A percentile compares a stretch with the other conserved stretches of the same genome.
These are phyloP conservation scores for Amorphotheca resinae DNA, from an alignment of 495 filamentous ascomycete species.

Conservation along the genomic window DNA sequence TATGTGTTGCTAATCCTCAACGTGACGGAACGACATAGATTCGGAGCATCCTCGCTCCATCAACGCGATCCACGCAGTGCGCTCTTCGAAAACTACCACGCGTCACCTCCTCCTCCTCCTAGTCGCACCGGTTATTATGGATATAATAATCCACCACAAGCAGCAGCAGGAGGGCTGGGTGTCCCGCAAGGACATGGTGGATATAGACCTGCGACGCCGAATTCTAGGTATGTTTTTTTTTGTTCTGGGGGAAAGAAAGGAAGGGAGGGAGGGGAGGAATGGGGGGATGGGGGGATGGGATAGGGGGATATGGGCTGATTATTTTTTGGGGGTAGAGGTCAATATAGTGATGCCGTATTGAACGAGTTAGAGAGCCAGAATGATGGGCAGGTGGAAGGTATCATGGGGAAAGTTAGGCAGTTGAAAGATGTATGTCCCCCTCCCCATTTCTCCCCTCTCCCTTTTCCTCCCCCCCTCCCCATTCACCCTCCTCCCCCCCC, in stretches of 20 bases:
- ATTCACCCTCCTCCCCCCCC: too few relatives aligned
- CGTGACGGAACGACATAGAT: too few relatives aligned
- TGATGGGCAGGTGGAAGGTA: constrained; percentile 78
- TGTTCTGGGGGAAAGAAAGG: not conserved
- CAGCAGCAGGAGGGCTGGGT: constrained; percentile 14
- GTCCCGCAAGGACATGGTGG: constrained; percentile 19
- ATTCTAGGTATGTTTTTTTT: constrained; percentile 48
- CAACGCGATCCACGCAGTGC: constrained; percentile 79
- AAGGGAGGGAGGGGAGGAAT: not conserved
- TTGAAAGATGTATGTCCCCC: constrained; percentile 68
- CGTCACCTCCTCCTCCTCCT: constrained; percentile 29
- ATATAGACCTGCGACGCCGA: constrained; percentile 66
- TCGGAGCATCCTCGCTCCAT: constrained; percentile 41
- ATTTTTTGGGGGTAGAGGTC: constrained; percentile 45
- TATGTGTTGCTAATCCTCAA: too few relatives aligned
- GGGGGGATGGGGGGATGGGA: not conserved
- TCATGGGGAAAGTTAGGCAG: constrained; percentile 80
- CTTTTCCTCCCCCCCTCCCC: too few relatives aligned
- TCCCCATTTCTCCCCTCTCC: not conserved
- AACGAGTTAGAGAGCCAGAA: constrained; percentile 94
- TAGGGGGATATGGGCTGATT: not conserved
- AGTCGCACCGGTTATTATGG: constrained; percentile 40
- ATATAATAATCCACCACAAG: constrained; percentile 39
- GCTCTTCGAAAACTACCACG: constrained; percentile 75
- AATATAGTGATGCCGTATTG: constrained; percentile 87